Base-by-base conservation (phyloP, 2,329 filamentous ascomycete genomes). In the Tolypocladium nubicola region DNA sequence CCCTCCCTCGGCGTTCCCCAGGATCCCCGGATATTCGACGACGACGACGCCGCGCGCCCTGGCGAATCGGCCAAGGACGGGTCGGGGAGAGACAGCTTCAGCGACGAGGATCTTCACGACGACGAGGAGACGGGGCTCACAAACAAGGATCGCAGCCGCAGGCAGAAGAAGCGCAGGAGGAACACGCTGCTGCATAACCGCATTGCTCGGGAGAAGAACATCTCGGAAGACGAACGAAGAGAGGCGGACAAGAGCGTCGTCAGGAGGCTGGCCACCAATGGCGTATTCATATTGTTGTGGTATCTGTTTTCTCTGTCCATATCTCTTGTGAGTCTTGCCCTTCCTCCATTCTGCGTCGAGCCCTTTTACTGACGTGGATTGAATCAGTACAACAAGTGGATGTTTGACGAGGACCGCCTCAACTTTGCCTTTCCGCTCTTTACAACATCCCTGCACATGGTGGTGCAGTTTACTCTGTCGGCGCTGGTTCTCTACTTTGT, bases 321-420 rank as follows among this genome's bases (percentile, higher is more conserved):
- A 70, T 96, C 91, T 60, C 81, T 97, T 65, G 89, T 93, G 80
- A 76, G 87, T 77, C 45, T 45, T 55, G 47, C 23, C 47, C 19
- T 4, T n/a, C 21, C 52, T 45, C 16, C 37, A 9, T 47, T 39
- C 61, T 52, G 7, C 19, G 3, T 10, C 33, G 26, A n/a, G 53
- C 23, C 37, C 23, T n/a, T 30, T 23, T 14, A 50, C 64, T 70
- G 56, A 68, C 65, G 50, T 53, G 10, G 23, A 54, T 11, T 47
- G 2, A 13, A 37, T 5, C 62, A 94, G 87, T 99, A 97, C 79
- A 99, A 99, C 81, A 97, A 97, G 76, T 97, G 94, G 94, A 97
- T 99, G 93, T 97, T 99, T 75, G 89, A 89, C 67, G 82, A 87
- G 60, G 82, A 87, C 63, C 84, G 88, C 63, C 83, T 95, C 64